These are phyloP conservation scores for Populus hybrid DNA, from an alignment of 441 rosid species.

Conservation along the genomic window DNA sequence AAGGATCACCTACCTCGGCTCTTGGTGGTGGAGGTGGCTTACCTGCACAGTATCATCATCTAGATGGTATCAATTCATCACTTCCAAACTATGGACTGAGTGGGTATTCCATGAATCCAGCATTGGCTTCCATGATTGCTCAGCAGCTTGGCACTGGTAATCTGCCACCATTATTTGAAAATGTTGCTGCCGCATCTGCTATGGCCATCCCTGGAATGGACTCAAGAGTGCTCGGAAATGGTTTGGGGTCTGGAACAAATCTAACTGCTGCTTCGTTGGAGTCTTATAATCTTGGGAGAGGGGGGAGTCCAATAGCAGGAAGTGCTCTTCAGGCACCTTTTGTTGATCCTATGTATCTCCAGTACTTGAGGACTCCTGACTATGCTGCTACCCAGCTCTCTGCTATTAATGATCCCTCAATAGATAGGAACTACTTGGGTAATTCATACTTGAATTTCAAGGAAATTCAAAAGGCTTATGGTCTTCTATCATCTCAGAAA, in stretches of 20 bases:
- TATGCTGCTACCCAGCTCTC: slow-evolving; percentile 47
- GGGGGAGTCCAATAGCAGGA: slow-evolving; percentile 40
- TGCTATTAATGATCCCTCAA: slow-evolving; percentile 36
- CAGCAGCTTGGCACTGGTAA: slow-evolving; percentile 58
- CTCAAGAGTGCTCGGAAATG: slow-evolving; percentile 54
- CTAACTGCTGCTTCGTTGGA: slow-evolving; percentile 45
- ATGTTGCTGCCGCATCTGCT: slow-evolving; percentile 65
- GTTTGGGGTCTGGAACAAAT: slow-evolving; percentile 39
- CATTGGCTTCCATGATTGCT: slow-evolving; percentile 59
- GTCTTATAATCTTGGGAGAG: slow-evolving; percentile 37
- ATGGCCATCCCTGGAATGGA: slow-evolving; percentile 63
- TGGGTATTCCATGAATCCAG: slow-evolving; percentile 58
- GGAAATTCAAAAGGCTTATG: slow-evolving; percentile 52
- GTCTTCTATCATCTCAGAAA: slow-evolving; percentile 53
- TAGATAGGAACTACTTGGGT: slow-evolving; percentile 41
- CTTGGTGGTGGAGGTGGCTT: slow-evolving; percentile 50
- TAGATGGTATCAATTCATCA: slow-evolving; percentile 46
- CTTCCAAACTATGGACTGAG: slow-evolving; percentile 44
- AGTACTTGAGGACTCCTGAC: slow-evolving; percentile 48
- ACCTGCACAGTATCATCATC: slow-evolving; percentile 53
- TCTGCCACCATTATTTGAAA: slow-evolving; percentile 63
- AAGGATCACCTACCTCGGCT: slow-evolving; percentile 59
- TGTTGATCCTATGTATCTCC: slow-evolving; percentile 47
- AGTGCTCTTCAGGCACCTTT: slow-evolving; percentile 29
- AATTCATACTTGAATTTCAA: slow-evolving; percentile 48